Evolutionary conservation across 331 rosid species (phyloP).

Genomic region (Pyrus hybrid): DNA sequence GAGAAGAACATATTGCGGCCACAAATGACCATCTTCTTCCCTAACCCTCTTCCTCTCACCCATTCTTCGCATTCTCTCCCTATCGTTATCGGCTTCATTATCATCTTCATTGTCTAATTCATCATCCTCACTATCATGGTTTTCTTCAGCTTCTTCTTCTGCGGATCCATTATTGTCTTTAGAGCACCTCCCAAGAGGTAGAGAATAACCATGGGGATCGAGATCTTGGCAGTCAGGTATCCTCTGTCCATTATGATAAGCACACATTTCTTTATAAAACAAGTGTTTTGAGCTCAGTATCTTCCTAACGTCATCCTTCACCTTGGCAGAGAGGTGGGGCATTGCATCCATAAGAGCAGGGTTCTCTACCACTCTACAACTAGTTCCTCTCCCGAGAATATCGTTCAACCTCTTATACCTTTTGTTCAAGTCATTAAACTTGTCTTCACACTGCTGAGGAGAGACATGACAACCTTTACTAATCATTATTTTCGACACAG

Average conservation of each 20-base stretch:
- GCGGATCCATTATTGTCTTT: conserved; percentile 51
- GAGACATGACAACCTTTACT: conserved; percentile 76
- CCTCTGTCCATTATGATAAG: conserved; percentile 76
- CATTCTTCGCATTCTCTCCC: conserved; percentile 41
- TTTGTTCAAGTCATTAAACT: conserved; percentile 90
- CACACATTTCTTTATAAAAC: conserved; percentile 92
- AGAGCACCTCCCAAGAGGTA: conserved; percentile 38
- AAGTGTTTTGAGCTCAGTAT: conserved; percentile 87
- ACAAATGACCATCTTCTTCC: conserved; percentile 46
- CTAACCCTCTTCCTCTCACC: conserved; percentile 28
- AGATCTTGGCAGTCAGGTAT: conserved; percentile 55
- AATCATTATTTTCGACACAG: conserved; percentile 81
- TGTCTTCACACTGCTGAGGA: conserved; percentile 97
- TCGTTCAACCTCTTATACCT: conserved; percentile 89
- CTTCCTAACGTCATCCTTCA: conserved; percentile 70
- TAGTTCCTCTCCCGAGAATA: conserved; percentile 81
- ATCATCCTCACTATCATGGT: conserved; percentile 66
- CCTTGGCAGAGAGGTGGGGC: conserved; percentile 60
- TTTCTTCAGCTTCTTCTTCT: conserved; percentile 46
- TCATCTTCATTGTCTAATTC: conserved; percentile 49
- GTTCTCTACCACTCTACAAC: conserved; percentile 89
- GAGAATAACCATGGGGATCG: conserved; percentile 47
- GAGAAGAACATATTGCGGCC: conserved; percentile 30
- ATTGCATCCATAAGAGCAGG: conserved; percentile 84
- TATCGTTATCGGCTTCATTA: conserved; percentile 28